A percentile compares a stretch with the other conserved stretches of the same genome.
Conservation (phyloP, 2,329 filamentous ascomycete species). For the Monosporascus sp. region DNA sequence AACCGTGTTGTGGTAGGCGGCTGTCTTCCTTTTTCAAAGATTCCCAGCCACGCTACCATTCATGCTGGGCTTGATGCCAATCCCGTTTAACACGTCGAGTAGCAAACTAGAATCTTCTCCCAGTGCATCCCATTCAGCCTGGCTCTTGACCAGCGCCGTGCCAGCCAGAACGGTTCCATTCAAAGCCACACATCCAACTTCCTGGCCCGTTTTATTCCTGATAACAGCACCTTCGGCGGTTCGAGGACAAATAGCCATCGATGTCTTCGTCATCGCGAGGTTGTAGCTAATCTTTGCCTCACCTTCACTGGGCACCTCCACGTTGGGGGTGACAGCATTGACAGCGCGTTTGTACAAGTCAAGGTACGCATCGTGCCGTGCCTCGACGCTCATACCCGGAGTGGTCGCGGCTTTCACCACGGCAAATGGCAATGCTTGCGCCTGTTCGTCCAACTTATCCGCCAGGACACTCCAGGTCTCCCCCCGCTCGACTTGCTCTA, state of each 20-base stretch:
- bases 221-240: conserved; percentile 42
- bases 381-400: conserved; percentile 27
- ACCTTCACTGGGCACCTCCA: conserved; percentile 25
- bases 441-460: conserved; percentile 28
- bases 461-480: conserved; percentile 47
- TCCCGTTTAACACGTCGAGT: conserved; percentile 33
- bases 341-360: conserved; percentile 42
- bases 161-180: conserved; percentile 62
- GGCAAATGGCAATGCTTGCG: conserved; percentile 34
- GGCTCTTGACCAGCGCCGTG: conserved; percentile 57
- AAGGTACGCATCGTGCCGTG: conserved; percentile 40
- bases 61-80: conserved; percentile 29
- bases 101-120: conserved; percentile 35
- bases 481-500: conserved; percentile 26
- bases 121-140: conserved; percentile 53
- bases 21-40: too few relatives aligned
- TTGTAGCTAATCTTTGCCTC: conserved; percentile 59
- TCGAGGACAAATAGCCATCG: conserved; percentile 52
- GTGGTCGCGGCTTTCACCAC: conserved; percentile 37
- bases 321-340: conserved; percentile 10
- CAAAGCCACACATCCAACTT: conserved; percentile 42
- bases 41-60: too few relatives aligned
- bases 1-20: too few relatives aligned
- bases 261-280: conserved; percentile 51
- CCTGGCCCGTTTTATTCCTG: conserved; percentile 18